Conservation (phyloP, 2,329 filamentous ascomycete genomes). For the Ophiostoma ulmi region DNA sequence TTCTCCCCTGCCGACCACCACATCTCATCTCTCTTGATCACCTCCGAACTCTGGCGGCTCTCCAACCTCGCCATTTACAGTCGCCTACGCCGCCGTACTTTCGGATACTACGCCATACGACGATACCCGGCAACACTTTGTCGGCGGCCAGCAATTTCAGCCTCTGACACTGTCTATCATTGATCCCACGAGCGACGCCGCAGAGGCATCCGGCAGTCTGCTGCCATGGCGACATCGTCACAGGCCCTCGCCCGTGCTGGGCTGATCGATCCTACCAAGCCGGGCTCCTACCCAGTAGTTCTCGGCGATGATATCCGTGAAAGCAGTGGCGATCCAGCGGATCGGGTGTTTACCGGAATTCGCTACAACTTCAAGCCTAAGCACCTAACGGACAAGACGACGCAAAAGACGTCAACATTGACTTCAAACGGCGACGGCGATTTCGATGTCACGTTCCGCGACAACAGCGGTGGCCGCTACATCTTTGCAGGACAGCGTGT, state of each 20-base stretch:
- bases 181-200: not conserved
- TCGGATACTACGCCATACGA: not conserved
- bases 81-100: no score
- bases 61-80: not conserved
- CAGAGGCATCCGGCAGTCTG: slow-evolving; percentile 5
- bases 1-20: not conserved
- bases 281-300: slow-evolving; percentile 57
- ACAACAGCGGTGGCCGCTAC: slow-evolving; percentile 51
- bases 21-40: not conserved
- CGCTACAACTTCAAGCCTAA: slow-evolving; percentile 60
- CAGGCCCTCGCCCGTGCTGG: slow-evolving; percentile 27
- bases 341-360: slow-evolving; percentile 54
- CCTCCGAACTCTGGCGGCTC: not conserved
- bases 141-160: no score
- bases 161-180: not conserved
- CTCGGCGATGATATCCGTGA: slow-evolving; percentile 52
- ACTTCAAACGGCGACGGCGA: slow-evolving; percentile 50
- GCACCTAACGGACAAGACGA: slow-evolving; percentile 44
- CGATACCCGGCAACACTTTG: not conserved
- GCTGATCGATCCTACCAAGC: slow-evolving; percentile 55
- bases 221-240: slow-evolving; percentile 27
- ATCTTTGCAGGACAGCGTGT: slow-evolving; percentile 56
- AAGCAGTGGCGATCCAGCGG: slow-evolving; percentile 39
- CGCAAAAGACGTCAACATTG: slow-evolving; percentile 35
- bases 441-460: slow-evolving; percentile 53